Base-by-base conservation (phyloP, 257 asterid genomes). In the Cruciata laevipes region DNA sequence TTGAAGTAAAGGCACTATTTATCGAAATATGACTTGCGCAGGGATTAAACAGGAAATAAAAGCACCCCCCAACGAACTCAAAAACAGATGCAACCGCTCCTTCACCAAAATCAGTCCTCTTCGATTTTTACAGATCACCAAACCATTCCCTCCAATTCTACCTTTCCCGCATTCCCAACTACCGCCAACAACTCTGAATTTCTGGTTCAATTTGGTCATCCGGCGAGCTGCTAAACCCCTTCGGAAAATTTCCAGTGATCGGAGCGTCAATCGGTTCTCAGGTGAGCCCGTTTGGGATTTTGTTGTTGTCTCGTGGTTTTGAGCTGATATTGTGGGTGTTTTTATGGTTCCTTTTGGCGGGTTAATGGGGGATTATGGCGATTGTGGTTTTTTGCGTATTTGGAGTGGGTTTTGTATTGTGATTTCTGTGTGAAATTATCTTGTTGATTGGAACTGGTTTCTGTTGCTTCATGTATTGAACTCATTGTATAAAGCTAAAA, bases 91-190 rank as follows among this genome's bases (percentile, higher is more conserved):
- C 73, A 40, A 61, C 66, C 65, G 70, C 49, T 25, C 63, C 40
- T 4, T n/a, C 57, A 51, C 57, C 11, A n/a, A 27, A 27, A 24
- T 51, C 42, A 37, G 21, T 3, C 32, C 38, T 30, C 62, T 7
- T 42, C 71, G 3, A 18, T 59, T 66, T 69, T 24, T 66, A 27
- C 72, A 73, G 77, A 68, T 68, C 77, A 53, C 73, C 77, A 68
- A 68, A 65, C 63, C n/a, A 12, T 17, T 30, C 27, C 33, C 2
- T 24, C n/a, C 47, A 7, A 23, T 31, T 58, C 63, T 7, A 2
- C 23, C 11, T 11, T 24, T 49, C 27, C 47, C 23, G 38, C 25
- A 31, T 66, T 33, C 59, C 55, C 66, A 73, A 53, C 73, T 23
- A 51, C 47, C 47, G 47, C 69, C 49, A 59, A 51, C 69, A 67